Conservation (phyloP, 164 flowering plant genomes). For the Cinnamomum micranthum region DNA sequence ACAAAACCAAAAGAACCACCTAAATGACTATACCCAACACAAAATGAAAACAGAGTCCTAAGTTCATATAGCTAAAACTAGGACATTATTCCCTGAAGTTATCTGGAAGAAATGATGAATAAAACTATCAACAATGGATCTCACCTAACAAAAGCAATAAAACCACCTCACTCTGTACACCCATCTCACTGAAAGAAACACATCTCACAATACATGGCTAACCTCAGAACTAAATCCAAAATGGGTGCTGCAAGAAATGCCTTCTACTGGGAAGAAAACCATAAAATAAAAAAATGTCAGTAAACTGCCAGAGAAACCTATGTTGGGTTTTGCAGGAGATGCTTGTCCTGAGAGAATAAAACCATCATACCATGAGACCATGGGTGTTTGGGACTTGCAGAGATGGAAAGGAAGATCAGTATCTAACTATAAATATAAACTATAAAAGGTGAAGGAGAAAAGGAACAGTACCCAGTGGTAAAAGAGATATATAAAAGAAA, state of each 20-base stretch:
- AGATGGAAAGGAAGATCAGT: not conserved
- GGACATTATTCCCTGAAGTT: conserved; percentile 10
- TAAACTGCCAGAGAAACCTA: not conserved
- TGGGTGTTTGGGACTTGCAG: not conserved
- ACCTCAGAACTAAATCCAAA: not conserved
- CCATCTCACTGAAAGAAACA: not conserved
- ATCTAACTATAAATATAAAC: not conserved
- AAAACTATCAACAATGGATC: not conserved
- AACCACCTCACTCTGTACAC: not conserved
- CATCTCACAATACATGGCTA: not conserved
- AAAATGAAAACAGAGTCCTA: not conserved
- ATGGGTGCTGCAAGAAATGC: conserved; percentile 10
- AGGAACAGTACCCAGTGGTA: not conserved
- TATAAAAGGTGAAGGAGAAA: not conserved
- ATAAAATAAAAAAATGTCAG: not conserved
- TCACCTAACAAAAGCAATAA: not conserved
- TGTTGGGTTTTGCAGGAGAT: conserved; percentile 4
- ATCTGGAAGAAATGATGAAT: conserved; percentile 1
- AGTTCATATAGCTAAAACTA: not conserved
- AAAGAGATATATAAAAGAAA: not conserved
- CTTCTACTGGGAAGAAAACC: not conserved
- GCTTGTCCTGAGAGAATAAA: not conserved
- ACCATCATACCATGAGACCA: not conserved
- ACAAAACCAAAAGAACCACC: not conserved
- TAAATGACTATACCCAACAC: not conserved